phyloP scores from a whole-genome alignment of 805 yeast species.

The Barnettozyma siamensis region DNA sequence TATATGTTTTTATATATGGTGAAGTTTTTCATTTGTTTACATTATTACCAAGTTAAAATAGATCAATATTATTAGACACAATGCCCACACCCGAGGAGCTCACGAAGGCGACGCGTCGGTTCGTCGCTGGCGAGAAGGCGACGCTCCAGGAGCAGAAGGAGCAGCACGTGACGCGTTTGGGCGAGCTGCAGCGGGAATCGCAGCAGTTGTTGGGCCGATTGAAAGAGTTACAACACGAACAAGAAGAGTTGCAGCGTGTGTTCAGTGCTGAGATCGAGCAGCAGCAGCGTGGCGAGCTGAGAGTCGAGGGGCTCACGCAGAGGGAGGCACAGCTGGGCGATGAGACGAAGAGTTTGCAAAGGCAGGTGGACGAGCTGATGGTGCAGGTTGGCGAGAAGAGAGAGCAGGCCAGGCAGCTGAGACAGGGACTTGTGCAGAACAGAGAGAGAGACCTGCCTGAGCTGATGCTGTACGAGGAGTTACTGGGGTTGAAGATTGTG shows the following conservation, averaged over 20 bases:
- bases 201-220: conserved; percentile 6
- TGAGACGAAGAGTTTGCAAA: conserved; percentile 25
- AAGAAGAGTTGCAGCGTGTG: not conserved
- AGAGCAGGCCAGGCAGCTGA: conserved; percentile 29
- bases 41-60: too few relatives aligned
- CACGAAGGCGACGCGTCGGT: not conserved
- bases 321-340: conserved; percentile 32
- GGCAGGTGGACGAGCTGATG: conserved; percentile 30
- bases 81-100: not conserved
- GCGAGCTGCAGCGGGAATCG: conserved; percentile 4
- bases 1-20: too few relatives aligned
- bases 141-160: too few relatives aligned
- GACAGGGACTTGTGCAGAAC: conserved; percentile 36
- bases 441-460: conserved; percentile 46
- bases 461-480: conserved; percentile 42
- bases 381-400: conserved; percentile 27
- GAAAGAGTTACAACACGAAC: not conserved
- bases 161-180: too few relatives aligned
- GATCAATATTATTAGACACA: not conserved
- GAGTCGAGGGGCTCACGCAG: conserved; percentile 25
- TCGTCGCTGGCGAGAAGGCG: too few relatives aligned
- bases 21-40: too few relatives aligned
- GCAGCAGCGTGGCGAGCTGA: conserved; percentile 31
- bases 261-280: conserved; percentile 14
- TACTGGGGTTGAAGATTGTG: conserved; percentile 51